Evolutionary conservation across 345 rosid species (phyloP).

Genomic region (Toxicodendron radicans): DNA sequence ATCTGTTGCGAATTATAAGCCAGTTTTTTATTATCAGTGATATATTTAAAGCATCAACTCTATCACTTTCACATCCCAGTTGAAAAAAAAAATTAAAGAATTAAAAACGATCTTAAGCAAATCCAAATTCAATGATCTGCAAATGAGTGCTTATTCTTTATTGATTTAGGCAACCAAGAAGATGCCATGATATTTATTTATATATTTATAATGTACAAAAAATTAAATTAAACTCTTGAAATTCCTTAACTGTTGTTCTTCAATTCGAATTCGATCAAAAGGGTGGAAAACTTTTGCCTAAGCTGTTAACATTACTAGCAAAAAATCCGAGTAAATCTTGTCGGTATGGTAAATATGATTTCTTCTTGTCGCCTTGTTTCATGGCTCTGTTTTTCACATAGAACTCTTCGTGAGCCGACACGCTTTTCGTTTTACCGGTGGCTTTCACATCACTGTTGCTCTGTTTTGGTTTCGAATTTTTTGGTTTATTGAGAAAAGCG

Average conservation of each 20-base stretch:
- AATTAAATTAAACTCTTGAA: too few species aligned
- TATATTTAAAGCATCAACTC: too few species aligned
- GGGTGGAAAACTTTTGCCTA: conserved; percentile 36
- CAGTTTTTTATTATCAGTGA: too few species aligned
- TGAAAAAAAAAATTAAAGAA: too few species aligned
- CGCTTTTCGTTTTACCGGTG: conserved; percentile 24
- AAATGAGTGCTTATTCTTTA: not conserved
- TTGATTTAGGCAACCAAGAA: not conserved
- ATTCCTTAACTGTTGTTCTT: too few species aligned
- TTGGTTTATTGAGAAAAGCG: conserved; percentile 23
- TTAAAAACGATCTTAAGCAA: too few species aligned
- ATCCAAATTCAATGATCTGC: not conserved
- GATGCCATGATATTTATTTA: too few species aligned
- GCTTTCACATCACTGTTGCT: conserved; percentile 17
- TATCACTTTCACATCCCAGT: too few species aligned
- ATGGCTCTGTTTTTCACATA: conserved; percentile 61
- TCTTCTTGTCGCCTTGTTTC: conserved; percentile 58
- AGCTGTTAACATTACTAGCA: conserved; percentile 32
- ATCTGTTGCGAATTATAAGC: too few species aligned
- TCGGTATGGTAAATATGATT: conserved; percentile 74
- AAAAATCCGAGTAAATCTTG: conserved; percentile 67
- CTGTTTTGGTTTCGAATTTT: conserved; percentile 3
- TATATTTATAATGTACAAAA: not conserved
- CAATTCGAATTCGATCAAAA: conserved; percentile 24
- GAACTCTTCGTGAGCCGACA: conserved; percentile 63